phyloP scores from a whole-genome alignment of 2,329 filamentous ascomycete genomes.

The Ophiostoma sp. region DNA sequence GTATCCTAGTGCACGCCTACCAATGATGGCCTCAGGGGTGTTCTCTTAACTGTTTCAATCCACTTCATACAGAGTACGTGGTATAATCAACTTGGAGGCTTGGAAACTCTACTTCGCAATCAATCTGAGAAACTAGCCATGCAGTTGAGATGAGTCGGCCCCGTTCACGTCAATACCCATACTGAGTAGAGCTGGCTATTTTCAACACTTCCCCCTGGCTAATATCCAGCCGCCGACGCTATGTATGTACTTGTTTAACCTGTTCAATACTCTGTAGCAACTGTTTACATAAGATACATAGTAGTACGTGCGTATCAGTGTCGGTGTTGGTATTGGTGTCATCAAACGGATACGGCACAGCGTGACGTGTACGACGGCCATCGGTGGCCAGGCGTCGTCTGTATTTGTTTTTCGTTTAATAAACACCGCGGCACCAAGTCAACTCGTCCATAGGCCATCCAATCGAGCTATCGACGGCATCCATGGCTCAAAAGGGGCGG shows the following conservation, averaged over 20 bases:
- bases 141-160: not conserved
- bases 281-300: not conserved
- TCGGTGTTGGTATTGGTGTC: not conserved
- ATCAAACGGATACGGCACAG: not conserved
- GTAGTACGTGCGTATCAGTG: not conserved
- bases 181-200: not conserved
- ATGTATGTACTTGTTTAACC: not conserved
- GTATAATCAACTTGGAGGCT: no score
- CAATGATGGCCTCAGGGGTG: not conserved
- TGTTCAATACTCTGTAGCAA: no score
- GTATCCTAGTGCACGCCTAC: not conserved
- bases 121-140: not conserved
- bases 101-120: not conserved
- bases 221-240: slow-evolving; percentile 1
- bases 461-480: no score
- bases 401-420: not conserved
- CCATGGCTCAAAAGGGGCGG: not conserved
- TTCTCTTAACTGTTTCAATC: not conserved
- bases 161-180: not conserved
- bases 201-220: not conserved
- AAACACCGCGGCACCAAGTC: no score
- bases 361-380: not conserved
- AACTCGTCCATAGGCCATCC: not conserved
- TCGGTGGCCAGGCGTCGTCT: not conserved
- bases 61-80: not conserved